Percentiles rank a stretch among this genome's conserved stretches.
phyloP scores from a whole-genome alignment of 2,329 filamentous ascomycete species.

The Fusarium tupiense region DNA sequence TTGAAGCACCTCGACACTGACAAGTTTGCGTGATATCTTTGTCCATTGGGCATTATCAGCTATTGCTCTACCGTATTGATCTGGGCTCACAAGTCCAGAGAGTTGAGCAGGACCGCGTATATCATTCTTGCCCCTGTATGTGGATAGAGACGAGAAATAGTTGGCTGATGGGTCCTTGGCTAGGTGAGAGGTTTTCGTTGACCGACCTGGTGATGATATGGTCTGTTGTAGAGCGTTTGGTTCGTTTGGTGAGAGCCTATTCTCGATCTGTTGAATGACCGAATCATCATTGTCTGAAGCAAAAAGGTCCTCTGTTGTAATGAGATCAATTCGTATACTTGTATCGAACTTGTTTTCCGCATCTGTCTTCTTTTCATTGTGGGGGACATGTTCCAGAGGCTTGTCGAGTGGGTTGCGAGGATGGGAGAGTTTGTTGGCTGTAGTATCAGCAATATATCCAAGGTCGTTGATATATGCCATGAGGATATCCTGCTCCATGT shows the following conservation, averaged over 20 bases:
- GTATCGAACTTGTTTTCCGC: neutral
- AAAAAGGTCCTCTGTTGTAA: neutral
- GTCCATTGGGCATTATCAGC: slow-evolving; percentile 67
- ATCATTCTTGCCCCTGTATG: neutral
- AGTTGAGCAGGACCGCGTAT: neutral
- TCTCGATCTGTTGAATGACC: too few relatives aligned
- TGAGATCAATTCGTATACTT: neutral
- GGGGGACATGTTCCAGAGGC: neutral
- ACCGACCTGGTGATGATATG: neutral
- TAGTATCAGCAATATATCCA: neutral
- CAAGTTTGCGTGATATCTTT: slow-evolving; percentile 61
- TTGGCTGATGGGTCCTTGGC: neutral
- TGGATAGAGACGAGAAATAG: too few relatives aligned
- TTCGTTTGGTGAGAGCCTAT: neutral
- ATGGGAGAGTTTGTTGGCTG: fast-evolving
- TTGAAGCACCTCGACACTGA: slow-evolving; percentile 66
- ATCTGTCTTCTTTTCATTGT: too few relatives aligned
- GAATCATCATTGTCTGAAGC: neutral
- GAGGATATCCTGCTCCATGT: neutral
- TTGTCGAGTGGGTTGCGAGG: too few relatives aligned
- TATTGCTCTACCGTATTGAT: slow-evolving; percentile 52
- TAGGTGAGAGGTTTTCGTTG: neutral
- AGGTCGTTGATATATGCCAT: neutral
- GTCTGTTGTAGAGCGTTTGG: neutral
- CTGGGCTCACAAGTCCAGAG: neutral